Conservation (phyloP, 768 basidiomycete genomes). For the Boletus tylopilopsis region DNA sequence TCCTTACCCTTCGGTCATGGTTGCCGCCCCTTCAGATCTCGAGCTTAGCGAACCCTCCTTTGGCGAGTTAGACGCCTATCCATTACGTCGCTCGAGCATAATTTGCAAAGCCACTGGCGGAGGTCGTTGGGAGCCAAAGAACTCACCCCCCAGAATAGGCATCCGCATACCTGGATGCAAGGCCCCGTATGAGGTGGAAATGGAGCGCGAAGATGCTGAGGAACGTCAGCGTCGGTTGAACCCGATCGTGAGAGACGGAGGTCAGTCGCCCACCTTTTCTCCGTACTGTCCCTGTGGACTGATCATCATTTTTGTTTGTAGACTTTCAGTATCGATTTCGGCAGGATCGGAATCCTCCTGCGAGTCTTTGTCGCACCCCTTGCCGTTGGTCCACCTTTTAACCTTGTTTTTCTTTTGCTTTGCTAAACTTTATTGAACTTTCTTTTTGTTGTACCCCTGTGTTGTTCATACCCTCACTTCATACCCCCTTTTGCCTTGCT, state of each 20-base stretch:
- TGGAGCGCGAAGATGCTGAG: conserved; percentile 63
- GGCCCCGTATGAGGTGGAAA: conserved; percentile 62
- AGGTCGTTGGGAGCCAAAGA: conserved; percentile 76
- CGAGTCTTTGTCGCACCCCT: conserved; percentile 43
- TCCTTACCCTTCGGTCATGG: conserved; percentile 25
- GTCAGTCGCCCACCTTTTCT: conserved; percentile 18
- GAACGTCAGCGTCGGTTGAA: conserved; percentile 48
- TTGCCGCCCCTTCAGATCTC: conserved; percentile 22
- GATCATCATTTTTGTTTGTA: conserved; percentile 13
- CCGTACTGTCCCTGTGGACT: neutral
- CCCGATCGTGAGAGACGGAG: conserved; percentile 63
- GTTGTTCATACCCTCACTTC: conserved; percentile 16
- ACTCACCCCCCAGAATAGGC: conserved; percentile 36
- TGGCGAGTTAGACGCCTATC: conserved; percentile 73
- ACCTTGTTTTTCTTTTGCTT: neutral
- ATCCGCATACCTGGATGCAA: conserved; percentile 64
- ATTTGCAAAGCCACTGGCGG: conserved; percentile 79
- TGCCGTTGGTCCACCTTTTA: conserved; percentile 60
- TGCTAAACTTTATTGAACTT: conserved; percentile 18
- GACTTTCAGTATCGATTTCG: conserved; percentile 68
- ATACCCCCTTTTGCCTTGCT: conserved; percentile 6
- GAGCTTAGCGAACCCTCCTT: conserved; percentile 44
- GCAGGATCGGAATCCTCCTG: conserved; percentile 43
- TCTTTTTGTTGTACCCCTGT: conserved; percentile 22
- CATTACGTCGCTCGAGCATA: conserved; percentile 58